Percentiles rank a stretch among this genome's conserved stretches.
phyloP scores from a whole-genome alignment of 2,329 filamentous ascomycete species.

The Calonectria fujianensis region DNA sequence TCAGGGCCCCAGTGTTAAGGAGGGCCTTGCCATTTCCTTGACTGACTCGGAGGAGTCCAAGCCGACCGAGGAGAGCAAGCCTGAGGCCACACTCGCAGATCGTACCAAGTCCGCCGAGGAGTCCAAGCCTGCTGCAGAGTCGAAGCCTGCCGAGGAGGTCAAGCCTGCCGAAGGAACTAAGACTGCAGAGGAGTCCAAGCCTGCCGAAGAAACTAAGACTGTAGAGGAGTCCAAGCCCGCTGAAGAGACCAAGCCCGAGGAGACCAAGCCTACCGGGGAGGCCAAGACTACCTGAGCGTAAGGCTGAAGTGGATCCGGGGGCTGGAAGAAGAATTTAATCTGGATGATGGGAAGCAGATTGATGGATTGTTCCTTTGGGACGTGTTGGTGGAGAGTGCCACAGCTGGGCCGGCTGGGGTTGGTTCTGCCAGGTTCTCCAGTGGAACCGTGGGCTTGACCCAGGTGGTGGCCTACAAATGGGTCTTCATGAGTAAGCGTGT shows the following conservation, averaged over 20 bases:
- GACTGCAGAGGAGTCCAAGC: conserved; percentile 30
- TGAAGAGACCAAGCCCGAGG: conserved; percentile 34
- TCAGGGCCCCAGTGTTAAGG: conserved; percentile 70
- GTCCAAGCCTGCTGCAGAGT: conserved; percentile 30
- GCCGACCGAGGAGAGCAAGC: conserved; percentile 40
- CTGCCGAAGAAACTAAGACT: conserved; percentile 30
- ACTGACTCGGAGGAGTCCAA: conserved; percentile 41
- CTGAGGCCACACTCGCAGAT: conserved; percentile 28
- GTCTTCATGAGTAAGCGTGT: conserved; percentile 30
- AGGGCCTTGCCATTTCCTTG: conserved; percentile 59
- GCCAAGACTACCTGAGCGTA: conserved; percentile 31
- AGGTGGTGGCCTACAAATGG: conserved; percentile 23
- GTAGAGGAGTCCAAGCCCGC: conserved; percentile 3
- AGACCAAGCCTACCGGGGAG: conserved; percentile 29
- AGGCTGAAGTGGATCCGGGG: background rate
- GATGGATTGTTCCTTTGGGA: conserved; percentile 12
- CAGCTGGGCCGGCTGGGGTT: conserved; percentile 21
- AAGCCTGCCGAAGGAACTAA: conserved; percentile 19
- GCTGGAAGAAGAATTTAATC: conserved; percentile 4
- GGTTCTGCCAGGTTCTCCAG: conserved; percentile 24
- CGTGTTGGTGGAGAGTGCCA: conserved; percentile 25
- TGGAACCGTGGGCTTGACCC: conserved; percentile 29
- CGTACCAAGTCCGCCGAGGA: conserved; percentile 39
- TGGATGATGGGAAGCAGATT: background rate
- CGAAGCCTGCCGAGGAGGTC: conserved; percentile 27